Conservation (phyloP, 2,329 filamentous ascomycete species). For the Chaetomium strumarium region DNA sequence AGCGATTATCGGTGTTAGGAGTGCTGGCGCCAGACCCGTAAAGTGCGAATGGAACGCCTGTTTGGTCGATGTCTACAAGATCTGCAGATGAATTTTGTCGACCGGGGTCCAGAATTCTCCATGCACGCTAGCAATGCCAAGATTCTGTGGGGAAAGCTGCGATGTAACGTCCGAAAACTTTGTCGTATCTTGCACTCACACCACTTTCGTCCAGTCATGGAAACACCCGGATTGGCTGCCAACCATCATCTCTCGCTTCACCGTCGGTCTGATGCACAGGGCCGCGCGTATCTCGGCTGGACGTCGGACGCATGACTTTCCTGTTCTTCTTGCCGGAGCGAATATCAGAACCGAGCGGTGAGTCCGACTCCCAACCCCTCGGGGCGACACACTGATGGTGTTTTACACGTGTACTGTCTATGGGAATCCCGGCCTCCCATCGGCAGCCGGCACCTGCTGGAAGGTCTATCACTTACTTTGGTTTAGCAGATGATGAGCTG, state of each 20-base stretch:
- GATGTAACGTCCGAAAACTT: not conserved
- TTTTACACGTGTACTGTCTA: no score
- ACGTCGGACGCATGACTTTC: not conserved
- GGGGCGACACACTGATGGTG: no score
- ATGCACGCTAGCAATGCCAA: not conserved
- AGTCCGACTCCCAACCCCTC: no score
- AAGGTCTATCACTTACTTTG: no score
- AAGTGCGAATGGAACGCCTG: no score
- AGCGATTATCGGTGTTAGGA: no score
- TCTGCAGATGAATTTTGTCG: not conserved
- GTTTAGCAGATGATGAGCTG: no score
- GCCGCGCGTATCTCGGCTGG: not conserved
- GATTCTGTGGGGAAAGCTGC: constrained; percentile 9
- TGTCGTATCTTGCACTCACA: not conserved
- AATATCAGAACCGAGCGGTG: no score
- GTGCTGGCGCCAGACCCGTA: no score
- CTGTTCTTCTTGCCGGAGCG: not conserved
- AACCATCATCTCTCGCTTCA: constrained; percentile 5
- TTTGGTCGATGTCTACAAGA: not conserved
- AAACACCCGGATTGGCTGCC: constrained; percentile 14
- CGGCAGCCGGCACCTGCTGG: no score
- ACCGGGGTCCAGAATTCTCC: not conserved
- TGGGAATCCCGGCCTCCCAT: no score
- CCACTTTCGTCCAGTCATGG: constrained; percentile 13
- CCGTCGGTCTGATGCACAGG: constrained; percentile 9